Evolutionary conservation across 495 filamentous ascomycete species (phyloP).

Genomic region (Cryomyces minteri): DNA sequence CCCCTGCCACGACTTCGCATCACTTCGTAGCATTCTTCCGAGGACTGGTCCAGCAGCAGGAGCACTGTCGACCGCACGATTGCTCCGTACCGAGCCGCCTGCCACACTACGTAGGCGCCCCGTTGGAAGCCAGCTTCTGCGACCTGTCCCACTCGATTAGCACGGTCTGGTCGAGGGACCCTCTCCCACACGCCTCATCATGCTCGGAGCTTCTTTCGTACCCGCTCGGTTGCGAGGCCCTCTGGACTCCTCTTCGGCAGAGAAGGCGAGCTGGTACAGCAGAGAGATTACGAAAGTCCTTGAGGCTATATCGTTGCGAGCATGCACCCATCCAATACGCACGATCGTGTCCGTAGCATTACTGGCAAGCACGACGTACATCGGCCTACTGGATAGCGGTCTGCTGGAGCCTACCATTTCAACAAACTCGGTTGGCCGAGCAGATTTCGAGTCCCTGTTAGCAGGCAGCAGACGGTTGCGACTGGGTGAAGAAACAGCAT

Average conservation of each 20-base stretch:
- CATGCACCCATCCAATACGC: conserved; percentile 86
- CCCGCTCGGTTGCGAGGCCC: conserved; percentile 44
- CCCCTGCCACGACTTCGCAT: too few species aligned
- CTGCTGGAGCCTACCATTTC: conserved; percentile 38
- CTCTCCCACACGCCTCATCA: conserved; percentile 3
- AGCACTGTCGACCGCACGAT: too few species aligned
- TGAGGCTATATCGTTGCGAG: conserved; percentile 58
- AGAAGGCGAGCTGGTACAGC: conserved; percentile 38
- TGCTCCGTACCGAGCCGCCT: too few species aligned
- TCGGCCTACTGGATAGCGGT: conserved; percentile 75
- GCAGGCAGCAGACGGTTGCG: conserved; percentile 62
- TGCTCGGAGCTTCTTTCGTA: conserved; percentile 29
- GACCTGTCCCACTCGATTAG: too few species aligned
- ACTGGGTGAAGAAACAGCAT: conserved; percentile 61
- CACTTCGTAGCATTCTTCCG: too few species aligned
- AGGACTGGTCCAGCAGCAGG: too few species aligned
- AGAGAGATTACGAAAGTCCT: conserved; percentile 41
- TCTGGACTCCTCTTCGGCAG: conserved; percentile 7
- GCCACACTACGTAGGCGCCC: too few species aligned
- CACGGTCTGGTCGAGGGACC: background rate
- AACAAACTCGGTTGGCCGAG: conserved; percentile 38
- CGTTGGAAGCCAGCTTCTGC: too few species aligned
- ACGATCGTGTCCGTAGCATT: conserved; percentile 81
- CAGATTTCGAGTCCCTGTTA: conserved; percentile 56
- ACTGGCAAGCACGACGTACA: conserved; percentile 83